phyloP scores from a whole-genome alignment of 2,329 filamentous ascomycete species.

The Neofusicoccum parvum region DNA sequence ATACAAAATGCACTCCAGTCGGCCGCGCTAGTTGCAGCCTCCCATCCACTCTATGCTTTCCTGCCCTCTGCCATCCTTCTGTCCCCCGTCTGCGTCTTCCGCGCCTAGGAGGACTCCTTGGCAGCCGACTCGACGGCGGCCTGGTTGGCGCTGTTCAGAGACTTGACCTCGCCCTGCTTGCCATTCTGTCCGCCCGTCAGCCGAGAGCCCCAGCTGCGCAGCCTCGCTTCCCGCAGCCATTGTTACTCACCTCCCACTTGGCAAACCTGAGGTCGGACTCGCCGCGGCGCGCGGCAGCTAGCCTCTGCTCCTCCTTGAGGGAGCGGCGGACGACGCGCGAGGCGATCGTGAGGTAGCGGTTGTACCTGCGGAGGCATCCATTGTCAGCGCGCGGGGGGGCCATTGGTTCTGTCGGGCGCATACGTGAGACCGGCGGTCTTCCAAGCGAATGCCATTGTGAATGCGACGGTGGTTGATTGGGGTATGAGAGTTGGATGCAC shows the following conservation, averaged over 20 bases:
- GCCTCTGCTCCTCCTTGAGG: constrained; percentile 91
- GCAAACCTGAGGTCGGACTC: constrained; percentile 86
- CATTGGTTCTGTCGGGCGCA: constrained; percentile 14
- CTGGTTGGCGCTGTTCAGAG: constrained; percentile 62
- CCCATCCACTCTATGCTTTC: neutral
- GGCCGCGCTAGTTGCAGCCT: constrained; percentile 21
- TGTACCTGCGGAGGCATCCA: constrained; percentile 72
- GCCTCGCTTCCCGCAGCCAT: constrained; percentile 28
- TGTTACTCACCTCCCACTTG: constrained; percentile 86
- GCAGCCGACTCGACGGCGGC: constrained; percentile 45
- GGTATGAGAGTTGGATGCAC: constrained; percentile 5
- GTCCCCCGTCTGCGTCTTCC: neutral
- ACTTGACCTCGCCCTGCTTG: constrained; percentile 88
- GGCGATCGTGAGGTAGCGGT: constrained; percentile 97
- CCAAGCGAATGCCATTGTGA: constrained; percentile 88
- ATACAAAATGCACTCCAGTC: constrained; percentile 22
- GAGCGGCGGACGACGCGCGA: constrained; percentile 93
- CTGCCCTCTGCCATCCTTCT: constrained; percentile 9
- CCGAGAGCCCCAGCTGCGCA: constrained; percentile 18
- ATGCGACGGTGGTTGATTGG: constrained; percentile 19
- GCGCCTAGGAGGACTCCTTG: constrained; percentile 44
- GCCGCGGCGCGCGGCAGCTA: constrained; percentile 85
- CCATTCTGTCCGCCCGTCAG: constrained; percentile 68
- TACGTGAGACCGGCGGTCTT: constrained; percentile 97
- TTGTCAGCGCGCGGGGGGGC: constrained; percentile 26